These are phyloP conservation scores for Dissoconium aciculare DNA, from an alignment of 2,329 filamentous ascomycete species.

Conservation along the genomic window DNA sequence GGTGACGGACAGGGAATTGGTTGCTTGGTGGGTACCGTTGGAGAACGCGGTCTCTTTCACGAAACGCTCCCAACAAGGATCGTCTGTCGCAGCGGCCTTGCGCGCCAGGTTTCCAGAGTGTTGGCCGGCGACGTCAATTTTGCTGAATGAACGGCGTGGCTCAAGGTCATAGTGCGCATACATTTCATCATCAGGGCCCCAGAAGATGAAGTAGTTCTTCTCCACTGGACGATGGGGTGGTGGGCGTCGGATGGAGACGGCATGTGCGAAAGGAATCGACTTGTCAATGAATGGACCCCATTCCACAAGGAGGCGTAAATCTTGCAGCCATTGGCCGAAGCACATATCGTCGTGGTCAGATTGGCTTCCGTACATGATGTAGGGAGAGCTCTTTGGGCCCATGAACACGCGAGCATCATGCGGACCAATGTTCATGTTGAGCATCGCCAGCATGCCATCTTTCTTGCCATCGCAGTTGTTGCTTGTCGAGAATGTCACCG, in stretches of 20 bases:
- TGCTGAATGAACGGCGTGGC: constrained; percentile 35
- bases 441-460: not conserved
- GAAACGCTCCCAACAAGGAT: constrained; percentile 32
- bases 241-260: constrained; percentile 38
- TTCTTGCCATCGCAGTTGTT: not conserved
- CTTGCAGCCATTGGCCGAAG: constrained; percentile 42
- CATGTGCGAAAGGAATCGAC: constrained; percentile 25
- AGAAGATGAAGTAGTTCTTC: constrained; percentile 49
- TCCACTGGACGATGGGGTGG: constrained; percentile 31
- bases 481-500: not conserved
- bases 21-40: constrained; percentile 38
- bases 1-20: constrained; percentile 41
- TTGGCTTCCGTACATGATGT: constrained; percentile 40
- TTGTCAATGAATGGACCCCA: constrained; percentile 12
- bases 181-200: constrained; percentile 32
- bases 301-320: constrained; percentile 35
- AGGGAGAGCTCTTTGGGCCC: constrained; percentile 32
- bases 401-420: constrained; percentile 44
- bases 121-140: constrained; percentile 30
- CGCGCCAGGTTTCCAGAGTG: constrained; percentile 33
- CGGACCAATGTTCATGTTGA: constrained; percentile 36
- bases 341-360: constrained; percentile 32
- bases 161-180: constrained; percentile 39
- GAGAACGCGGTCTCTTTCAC: constrained; percentile 30
- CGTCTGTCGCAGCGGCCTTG: constrained; percentile 24